phyloP scores from a whole-genome alignment of 768 basidiomycete species.

The Suillus alpinus region DNA sequence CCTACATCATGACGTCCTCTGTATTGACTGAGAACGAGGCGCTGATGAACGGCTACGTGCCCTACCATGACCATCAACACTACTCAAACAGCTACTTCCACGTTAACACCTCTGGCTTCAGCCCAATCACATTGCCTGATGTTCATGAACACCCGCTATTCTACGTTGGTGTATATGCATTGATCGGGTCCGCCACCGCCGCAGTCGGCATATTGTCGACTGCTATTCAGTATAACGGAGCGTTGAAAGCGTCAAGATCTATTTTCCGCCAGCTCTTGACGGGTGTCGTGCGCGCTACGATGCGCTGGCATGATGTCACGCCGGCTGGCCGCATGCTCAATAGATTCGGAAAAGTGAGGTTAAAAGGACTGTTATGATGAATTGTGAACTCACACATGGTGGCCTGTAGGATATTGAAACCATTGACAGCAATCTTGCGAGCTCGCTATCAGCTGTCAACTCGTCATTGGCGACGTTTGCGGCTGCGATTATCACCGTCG shows the following conservation, averaged over 20 bases:
- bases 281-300: conserved; percentile 76
- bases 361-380: neutral
- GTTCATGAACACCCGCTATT: conserved; percentile 64
- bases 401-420: conserved; percentile 71
- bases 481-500: conserved; percentile 69
- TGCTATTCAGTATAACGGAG: conserved; percentile 58
- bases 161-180: conserved; percentile 67
- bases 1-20: conserved; percentile 19
- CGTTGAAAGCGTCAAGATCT: conserved; percentile 32
- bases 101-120: conserved; percentile 9
- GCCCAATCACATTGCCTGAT: conserved; percentile 36
- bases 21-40: conserved; percentile 28
- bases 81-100: conserved; percentile 18
- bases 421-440: conserved; percentile 70
- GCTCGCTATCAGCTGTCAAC: conserved; percentile 73
- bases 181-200: conserved; percentile 52
- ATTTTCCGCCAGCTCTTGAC: conserved; percentile 54
- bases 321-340: conserved; percentile 83
- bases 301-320: conserved; percentile 82
- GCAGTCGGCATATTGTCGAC: conserved; percentile 44
- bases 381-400: neutral
- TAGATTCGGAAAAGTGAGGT: conserved; percentile 66
- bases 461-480: conserved; percentile 74
- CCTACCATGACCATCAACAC: conserved; percentile 16
- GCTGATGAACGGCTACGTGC: conserved; percentile 23